phyloP scores from a whole-genome alignment of 1,139 yeast species.

The Suhomyces kunorum region DNA sequence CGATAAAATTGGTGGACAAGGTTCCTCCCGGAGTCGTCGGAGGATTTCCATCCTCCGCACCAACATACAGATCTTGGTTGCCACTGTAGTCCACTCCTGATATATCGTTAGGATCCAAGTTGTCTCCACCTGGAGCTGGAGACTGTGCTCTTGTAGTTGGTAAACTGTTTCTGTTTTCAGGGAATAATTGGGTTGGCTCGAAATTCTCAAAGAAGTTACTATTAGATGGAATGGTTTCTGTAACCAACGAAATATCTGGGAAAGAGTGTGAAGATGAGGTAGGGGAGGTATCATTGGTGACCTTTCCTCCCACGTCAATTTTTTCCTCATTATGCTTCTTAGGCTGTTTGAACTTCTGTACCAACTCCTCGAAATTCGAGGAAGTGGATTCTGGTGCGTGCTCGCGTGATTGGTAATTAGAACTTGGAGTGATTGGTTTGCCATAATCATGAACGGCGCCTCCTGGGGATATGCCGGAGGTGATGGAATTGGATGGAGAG shows the following conservation, averaged over 20 bases:
- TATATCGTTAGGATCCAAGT: slow-evolving; percentile 7
- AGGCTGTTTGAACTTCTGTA: slow-evolving; percentile 31
- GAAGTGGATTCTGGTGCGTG: not conserved
- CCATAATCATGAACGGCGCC: slow-evolving; percentile 22
- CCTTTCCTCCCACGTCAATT: slow-evolving; percentile 7
- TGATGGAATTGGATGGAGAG: slow-evolving; percentile 18
- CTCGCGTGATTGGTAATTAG: not conserved
- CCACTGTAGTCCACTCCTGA: slow-evolving; percentile 4
- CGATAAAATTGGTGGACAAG: slow-evolving; percentile 45
- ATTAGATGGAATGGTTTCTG: slow-evolving; percentile 45
- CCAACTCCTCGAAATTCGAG: slow-evolving; percentile 33
- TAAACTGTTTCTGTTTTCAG: slow-evolving; percentile 34
- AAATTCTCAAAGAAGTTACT: slow-evolving; percentile 48
- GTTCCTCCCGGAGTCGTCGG: slow-evolving; percentile 38
- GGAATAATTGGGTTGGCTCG: slow-evolving; percentile 53
- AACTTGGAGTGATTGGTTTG: slow-evolving; percentile 1
- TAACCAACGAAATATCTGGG: slow-evolving; percentile 50
- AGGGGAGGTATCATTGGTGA: slow-evolving; percentile 37
- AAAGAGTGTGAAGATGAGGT: slow-evolving; percentile 42
- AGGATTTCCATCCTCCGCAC: slow-evolving; percentile 14
- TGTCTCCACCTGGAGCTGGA: slow-evolving; percentile 19
- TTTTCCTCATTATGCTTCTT: slow-evolving; percentile 10
- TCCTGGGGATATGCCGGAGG: slow-evolving; percentile 38
- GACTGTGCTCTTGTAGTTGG: slow-evolving; percentile 45
- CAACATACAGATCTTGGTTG: slow-evolving; percentile 9